phyloP scores from a whole-genome alignment of 495 filamentous ascomycete species.

The Hypoxylon crocopeplum region DNA sequence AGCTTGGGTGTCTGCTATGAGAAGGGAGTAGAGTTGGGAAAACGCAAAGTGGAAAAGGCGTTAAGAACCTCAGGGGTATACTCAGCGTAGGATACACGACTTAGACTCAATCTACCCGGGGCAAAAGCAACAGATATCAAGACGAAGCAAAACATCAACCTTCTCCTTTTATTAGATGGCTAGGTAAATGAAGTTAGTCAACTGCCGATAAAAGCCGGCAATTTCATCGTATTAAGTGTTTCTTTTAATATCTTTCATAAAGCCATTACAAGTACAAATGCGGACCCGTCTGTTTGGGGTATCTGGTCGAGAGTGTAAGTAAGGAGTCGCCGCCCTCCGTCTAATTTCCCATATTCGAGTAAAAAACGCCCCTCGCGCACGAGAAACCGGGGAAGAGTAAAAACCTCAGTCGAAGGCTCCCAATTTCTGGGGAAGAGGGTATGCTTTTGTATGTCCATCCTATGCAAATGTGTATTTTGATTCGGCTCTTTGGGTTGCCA shows the following conservation, averaged over 20 bases:
- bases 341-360: slow-evolving; percentile 26
- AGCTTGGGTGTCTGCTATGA: not conserved
- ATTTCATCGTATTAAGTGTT: slow-evolving; percentile 6
- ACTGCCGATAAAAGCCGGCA: not conserved
- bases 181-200: not conserved
- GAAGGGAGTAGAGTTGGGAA: not conserved
- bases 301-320: slow-evolving; percentile 32
- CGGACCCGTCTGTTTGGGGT: slow-evolving; percentile 36
- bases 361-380: not conserved
- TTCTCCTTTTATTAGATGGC: not conserved
- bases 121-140: no score
- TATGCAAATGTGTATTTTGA: slow-evolving; percentile 42
- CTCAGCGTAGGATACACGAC: no score
- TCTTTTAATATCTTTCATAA: slow-evolving; percentile 34
- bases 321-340: slow-evolving; percentile 36
- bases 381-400: not conserved
- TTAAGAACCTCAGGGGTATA: no score
- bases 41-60: not conserved
- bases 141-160: not conserved
- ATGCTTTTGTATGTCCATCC: slow-evolving; percentile 41
- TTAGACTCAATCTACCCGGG: no score
- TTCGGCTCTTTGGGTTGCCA: slow-evolving; percentile 26
- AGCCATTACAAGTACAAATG: slow-evolving; percentile 41
- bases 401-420: not conserved
- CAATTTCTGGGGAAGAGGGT: not conserved